Base-by-base conservation (phyloP, 169 alveolate species). In the Nephromyces sp. region DNA sequence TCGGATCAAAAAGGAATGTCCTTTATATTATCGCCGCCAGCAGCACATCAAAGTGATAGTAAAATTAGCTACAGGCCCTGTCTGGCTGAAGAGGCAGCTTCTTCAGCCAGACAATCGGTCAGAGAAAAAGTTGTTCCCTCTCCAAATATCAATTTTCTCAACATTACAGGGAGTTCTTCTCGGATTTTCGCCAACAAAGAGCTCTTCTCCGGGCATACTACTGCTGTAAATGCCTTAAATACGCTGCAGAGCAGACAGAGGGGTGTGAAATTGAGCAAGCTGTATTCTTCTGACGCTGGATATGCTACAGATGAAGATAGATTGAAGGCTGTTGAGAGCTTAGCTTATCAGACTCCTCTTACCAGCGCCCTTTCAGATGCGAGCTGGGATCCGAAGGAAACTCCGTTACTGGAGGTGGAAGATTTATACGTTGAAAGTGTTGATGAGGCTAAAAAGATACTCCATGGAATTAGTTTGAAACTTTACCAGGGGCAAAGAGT, bases 361-460 rank as follows among this genome's bases (percentile, higher is more conserved):
- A 65, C 79, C 4, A 71, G 74, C 15, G 3, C 28, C 21, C 52
- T 72, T 27, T 62, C 62, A n/a, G 71, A 43, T 24, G 67, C 30
- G 0, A 29, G 30, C 51, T 72, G 79, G 79, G 22, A 43, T 0
- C 66, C 79, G 1, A 76, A 72, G 32, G 71, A 52, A 69, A 51
- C 32, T 29, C 87, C 87, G 22, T 67, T 81, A 24, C n/a, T 81
- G 1, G 84, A 77, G 34, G 71, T 81, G 64, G 63, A 73, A 6
- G 67, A 77, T 70, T 57, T 81, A 22, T 82, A 77, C 28, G 87
- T 76, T 27, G 82, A 68, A 32, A 83, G 79, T 25, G 75, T 35
- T 21, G 87, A 81, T 70, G 87, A 81, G 43, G 84, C 73, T n/a
- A 69, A 72, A 24, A 72, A 78, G 70, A 82, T 82, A 52, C 72